These are phyloP conservation scores for Phylloporus rhodoxanthus DNA, from an alignment of 768 basidiomycete species.

Conservation along the genomic window DNA sequence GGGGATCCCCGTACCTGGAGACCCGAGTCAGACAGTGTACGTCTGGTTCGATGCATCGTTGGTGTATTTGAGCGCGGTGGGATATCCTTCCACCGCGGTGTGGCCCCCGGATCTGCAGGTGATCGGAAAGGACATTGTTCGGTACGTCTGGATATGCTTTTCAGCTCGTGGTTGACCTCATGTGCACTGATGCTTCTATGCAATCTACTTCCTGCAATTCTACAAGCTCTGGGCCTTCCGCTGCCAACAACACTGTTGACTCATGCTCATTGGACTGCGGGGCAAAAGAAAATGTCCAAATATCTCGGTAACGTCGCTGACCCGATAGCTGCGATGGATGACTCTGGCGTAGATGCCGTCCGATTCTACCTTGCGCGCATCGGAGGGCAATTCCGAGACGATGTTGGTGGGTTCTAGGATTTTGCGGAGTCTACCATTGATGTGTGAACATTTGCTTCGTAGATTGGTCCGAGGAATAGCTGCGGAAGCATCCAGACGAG, in stretches of 20 bases:
- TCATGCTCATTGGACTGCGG: slow-evolving; percentile 86
- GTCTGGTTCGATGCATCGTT: slow-evolving; percentile 93
- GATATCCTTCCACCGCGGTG: slow-evolving; percentile 39
- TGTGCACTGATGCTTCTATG: slow-evolving; percentile 58
- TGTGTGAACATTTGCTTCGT: background rate
- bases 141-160: slow-evolving; percentile 35
- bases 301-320: slow-evolving; percentile 82
- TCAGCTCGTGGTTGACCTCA: background rate
- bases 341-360: slow-evolving; percentile 67
- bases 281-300: slow-evolving; percentile 85
- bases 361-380: slow-evolving; percentile 75
- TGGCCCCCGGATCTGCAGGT: slow-evolving; percentile 88
- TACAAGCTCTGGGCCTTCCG: slow-evolving; percentile 60
- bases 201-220: slow-evolving; percentile 84
- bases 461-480: slow-evolving; percentile 74
- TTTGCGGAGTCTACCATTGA: background rate
- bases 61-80: slow-evolving; percentile 76
- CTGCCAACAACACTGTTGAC: slow-evolving; percentile 47
- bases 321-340: slow-evolving; percentile 64
- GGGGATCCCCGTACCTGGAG: slow-evolving; percentile 82
- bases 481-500: slow-evolving; percentile 56
- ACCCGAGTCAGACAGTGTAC: slow-evolving; percentile 79
- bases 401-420: slow-evolving; percentile 53
- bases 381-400: slow-evolving; percentile 70
- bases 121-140: slow-evolving; percentile 89